Base-by-base conservation (phyloP, 2,329 filamentous ascomycete genomes). In the Didymella pinodella region DNA sequence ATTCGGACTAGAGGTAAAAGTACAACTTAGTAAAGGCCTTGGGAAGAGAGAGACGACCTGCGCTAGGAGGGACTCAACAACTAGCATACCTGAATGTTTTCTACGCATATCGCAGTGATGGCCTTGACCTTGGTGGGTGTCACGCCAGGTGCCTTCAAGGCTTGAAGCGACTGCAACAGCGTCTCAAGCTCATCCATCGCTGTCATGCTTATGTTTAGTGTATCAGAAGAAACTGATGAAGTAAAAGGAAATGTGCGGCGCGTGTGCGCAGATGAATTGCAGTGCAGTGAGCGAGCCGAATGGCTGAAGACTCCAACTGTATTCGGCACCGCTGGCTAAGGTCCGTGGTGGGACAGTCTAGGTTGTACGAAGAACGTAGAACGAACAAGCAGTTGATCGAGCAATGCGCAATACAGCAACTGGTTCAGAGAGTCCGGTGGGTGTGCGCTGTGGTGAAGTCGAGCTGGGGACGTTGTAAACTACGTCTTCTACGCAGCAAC, bases 151-250 rank as follows among this genome's bases (percentile, higher is more conserved):
- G 95, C 90, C 81, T 97, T 98, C 75, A 97, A 84, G 67, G 86
- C 85, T 73, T 94, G 90, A 88, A 99, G 93, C 74, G 91, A 93
- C 83, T 95, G 92, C 76, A 99, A 87, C 79, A 91, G 90, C 73
- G 88, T 85, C 81, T 96, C 94, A 81, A 99, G 83, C 78, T 98
- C 93, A 82, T 91, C 88, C 86, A 97, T 90, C 80, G 91, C 88
- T 76, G 92, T 90, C 78, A 81, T 81, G 69, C 58, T 73, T 74
- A 73, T 62, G 58, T 65, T 69, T 68, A 65, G 58, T 62, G 54
- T 60, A 64, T 55, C 69, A 62, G 65, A 54, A 65, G 60, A 71
- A 62, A 65, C 40, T 62, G 60, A 62, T 45, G 45, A 61, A 53
- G 59, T 48, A 67, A 64, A 65, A 61, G 57, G 62, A 67, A 60